Conservation (phyloP, 441 rosid species). For the Erodium texanum region DNA sequence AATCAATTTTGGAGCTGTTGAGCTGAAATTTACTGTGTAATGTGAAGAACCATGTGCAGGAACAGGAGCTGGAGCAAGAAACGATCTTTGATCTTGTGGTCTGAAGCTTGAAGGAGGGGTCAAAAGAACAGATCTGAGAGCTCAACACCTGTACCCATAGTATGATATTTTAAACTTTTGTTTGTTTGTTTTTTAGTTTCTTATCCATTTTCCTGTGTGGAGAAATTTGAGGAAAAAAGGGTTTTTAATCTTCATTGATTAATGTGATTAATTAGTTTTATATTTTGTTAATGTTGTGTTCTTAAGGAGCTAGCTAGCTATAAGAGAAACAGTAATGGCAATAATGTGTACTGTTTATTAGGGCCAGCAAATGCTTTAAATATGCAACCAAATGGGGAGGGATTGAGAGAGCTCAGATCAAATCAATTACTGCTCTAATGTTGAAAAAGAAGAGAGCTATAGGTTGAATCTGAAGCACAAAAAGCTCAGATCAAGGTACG, state of each 20-base stretch:
- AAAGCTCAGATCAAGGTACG: background rate
- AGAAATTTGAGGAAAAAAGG: no score
- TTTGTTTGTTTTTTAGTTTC: no score
- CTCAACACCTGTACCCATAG: background rate
- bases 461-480: constrained; percentile 1
- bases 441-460: background rate
- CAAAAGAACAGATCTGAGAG: background rate
- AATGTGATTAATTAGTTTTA: background rate
- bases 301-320: background rate
- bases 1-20: background rate
- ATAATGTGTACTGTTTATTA: background rate
- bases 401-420: no score
- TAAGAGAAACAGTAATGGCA: background rate
- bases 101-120: background rate
- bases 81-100: background rate
- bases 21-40: background rate
- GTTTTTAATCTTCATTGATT: no score
- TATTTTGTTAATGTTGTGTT: background rate
- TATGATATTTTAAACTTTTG: background rate
- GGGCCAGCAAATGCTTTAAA: background rate
- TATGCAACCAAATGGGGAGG: background rate
- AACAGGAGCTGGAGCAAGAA: background rate
- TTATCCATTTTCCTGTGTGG: background rate
- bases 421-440: background rate
- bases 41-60: background rate